Evolutionary conservation across 352 stramenopile genomes (phyloP), one percentile per base, ranked within the genome.

Genomic region (Saprolegnia diclina): DNA sequence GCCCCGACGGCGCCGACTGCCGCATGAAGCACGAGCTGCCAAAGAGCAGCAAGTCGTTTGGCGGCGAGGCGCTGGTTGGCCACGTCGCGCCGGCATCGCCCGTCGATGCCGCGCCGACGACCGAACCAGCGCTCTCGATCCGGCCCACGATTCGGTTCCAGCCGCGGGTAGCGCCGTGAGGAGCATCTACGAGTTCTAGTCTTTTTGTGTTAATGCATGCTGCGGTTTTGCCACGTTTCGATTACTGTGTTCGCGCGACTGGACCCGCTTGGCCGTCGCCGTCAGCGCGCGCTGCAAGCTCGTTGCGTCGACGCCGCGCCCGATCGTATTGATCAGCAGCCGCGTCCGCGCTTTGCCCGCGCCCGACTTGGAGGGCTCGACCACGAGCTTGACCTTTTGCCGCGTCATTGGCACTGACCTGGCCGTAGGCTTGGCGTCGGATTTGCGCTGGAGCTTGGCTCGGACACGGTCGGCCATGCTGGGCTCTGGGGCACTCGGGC

Each of bases 111-210:
- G 56, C 50, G 4, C 45, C 57, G 5, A 56, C 63, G 19, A 46
- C 73, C n/a, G 53, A 57, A 46, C 59, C 61, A 32, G 46, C 78
- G 52, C 67, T 88, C 50, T 84, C 77, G 16, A 82, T 88, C 54
- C 78, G 79, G n/a, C 81, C 81, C n/a, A 88, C 80, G 52, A 87
- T 88, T 57, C 81, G 76, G 45, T 92, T 92, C 62, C 74, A 77
- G 19, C 82, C 84, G 7, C 53, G 54, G 44, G 63, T 69, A 19
- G 26, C 44, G 29, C 29, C 29, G 29, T 35, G 29, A 61, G 44
- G 42, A 55, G 19, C 42, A 29, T 29, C 38, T 19, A 64, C 21
- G 13, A 26, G 10, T 26, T 52, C 38, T 19, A 21, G 21, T 45
- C 6, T n/a, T 10, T 19, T 45, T 67, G 26, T 67, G 24, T 59